Conservation (phyloP, 306 rosid species). For the Abrus pulchellus region DNA sequence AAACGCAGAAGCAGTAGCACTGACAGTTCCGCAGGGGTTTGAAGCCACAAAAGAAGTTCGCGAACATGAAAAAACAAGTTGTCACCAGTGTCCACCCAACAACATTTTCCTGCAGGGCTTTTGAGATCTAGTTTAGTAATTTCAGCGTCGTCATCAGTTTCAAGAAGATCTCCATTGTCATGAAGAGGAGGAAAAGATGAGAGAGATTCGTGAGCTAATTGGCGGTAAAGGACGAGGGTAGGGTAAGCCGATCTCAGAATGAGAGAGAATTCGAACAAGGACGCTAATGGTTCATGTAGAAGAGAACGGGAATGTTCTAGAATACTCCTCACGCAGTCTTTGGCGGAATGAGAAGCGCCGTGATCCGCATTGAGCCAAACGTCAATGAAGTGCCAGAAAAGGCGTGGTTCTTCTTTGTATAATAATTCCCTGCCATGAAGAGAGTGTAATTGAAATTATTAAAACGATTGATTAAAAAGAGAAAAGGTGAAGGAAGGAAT, state of each 20-base stretch:
- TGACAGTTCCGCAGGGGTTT: constrained; percentile 56
- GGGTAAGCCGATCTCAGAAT: constrained; percentile 91
- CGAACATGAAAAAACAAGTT: constrained; percentile 68
- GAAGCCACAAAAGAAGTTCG: constrained; percentile 71
- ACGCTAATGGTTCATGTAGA: constrained; percentile 74
- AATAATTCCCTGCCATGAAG: constrained; percentile 71
- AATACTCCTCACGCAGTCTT: constrained; percentile 72
- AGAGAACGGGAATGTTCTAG: constrained; percentile 62
- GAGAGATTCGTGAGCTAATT: constrained; percentile 82
- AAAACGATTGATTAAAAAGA: background rate
- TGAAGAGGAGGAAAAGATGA: constrained; percentile 77
- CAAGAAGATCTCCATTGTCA: background rate
- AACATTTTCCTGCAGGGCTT: constrained; percentile 74
- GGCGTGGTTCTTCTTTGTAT: constrained; percentile 69
- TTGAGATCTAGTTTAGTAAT: constrained; percentile 58
- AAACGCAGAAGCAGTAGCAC: constrained; percentile 39
- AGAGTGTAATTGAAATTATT: background rate
- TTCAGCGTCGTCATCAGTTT: too few species aligned
- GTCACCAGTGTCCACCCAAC: constrained; percentile 91
- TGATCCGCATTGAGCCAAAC: constrained; percentile 66
- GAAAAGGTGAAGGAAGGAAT: background rate
- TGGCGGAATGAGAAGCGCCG: constrained; percentile 58
- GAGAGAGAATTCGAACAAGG: constrained; percentile 84
- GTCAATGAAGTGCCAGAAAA: constrained; percentile 84
- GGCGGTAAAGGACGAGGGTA: constrained; percentile 80